These are phyloP conservation scores for Aegilops tauschii DNA, from an alignment of 176 grass and related monocot species.

Conservation along the genomic window DNA sequence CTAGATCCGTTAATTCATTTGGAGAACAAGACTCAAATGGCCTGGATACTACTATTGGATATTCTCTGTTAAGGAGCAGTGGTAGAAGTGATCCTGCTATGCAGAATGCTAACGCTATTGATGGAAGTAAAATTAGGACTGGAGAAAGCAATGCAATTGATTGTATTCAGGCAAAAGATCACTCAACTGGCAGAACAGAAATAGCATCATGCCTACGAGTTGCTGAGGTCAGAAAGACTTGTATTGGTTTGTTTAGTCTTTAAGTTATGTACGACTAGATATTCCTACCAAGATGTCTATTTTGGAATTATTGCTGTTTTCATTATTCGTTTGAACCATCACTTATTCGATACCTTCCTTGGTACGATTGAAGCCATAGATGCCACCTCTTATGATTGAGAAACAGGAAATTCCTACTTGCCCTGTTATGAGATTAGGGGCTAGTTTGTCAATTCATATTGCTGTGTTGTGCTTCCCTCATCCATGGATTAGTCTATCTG, in stretches of 20 bases:
- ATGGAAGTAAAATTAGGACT: conserved; percentile 77
- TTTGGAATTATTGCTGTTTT: neutral
- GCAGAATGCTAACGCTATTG: conserved; percentile 51
- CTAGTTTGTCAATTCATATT: neutral
- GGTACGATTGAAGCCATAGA: neutral
- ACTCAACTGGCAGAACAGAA: conserved; percentile 77
- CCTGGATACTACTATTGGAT: conserved; percentile 40
- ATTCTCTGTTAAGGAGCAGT: conserved; percentile 64
- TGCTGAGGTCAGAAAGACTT: conserved; percentile 68
- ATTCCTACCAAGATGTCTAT: conserved; percentile 2
- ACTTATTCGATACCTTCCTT: neutral
- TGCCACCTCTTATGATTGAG: neutral
- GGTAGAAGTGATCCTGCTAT: conserved; percentile 46
- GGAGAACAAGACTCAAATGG: conserved; percentile 39
- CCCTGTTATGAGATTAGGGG: neutral
- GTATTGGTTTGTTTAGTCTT: conserved; percentile 18
- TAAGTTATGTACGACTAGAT: conserved; percentile 6
- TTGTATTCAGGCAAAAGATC: conserved; percentile 89
- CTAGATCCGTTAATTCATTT: conserved; percentile 47
- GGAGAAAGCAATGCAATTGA: conserved; percentile 64
- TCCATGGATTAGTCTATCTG: neutral
- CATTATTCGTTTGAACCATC: neutral
- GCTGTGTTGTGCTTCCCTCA: neutral
- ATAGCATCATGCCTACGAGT: conserved; percentile 91
- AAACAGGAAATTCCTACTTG: neutral